phyloP scores from a whole-genome alignment of 2,329 filamentous ascomycete genomes.

The Aspergillus proliferans region DNA sequence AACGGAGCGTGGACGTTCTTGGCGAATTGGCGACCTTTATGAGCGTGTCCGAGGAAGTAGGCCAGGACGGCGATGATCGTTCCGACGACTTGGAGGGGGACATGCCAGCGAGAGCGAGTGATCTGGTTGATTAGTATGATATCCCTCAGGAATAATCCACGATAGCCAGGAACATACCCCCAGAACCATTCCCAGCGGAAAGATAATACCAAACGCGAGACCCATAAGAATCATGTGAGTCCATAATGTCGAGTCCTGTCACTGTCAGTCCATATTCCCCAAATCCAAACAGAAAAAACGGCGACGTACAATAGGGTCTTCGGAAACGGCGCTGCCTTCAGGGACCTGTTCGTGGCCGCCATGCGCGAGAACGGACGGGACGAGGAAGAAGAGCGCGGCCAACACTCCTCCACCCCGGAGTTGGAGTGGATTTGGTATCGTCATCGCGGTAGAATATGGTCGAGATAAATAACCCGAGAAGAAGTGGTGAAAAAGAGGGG shows the following conservation, averaged over 20 bases:
- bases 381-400: conserved; percentile 19
- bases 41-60: conserved; percentile 85
- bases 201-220: conserved; percentile 82
- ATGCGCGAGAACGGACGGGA: conserved; percentile 38
- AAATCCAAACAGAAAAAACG: not conserved
- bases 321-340: conserved; percentile 63
- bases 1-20: conserved; percentile 76
- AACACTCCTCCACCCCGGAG: conserved; percentile 18
- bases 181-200: conserved; percentile 90
- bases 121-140: conserved; percentile 51
- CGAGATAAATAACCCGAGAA: not conserved
- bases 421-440: conserved; percentile 12
- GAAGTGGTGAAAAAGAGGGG: not conserved
- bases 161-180: conserved; percentile 54
- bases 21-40: conserved; percentile 81
- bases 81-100: conserved; percentile 73
- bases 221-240: conserved; percentile 85
- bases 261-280: conserved; percentile 4
- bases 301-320: conserved; percentile 63
- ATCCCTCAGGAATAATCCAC: not conserved
- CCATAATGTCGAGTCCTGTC: conserved; percentile 76
- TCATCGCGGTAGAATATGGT: not conserved
- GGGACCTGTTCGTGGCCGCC: conserved; percentile 56
- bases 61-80: conserved; percentile 71
- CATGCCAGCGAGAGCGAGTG: conserved; percentile 85